Evolutionary conservation across 2,329 filamentous ascomycete species (phyloP).

Genomic region (Calonectria hawksworthii): DNA sequence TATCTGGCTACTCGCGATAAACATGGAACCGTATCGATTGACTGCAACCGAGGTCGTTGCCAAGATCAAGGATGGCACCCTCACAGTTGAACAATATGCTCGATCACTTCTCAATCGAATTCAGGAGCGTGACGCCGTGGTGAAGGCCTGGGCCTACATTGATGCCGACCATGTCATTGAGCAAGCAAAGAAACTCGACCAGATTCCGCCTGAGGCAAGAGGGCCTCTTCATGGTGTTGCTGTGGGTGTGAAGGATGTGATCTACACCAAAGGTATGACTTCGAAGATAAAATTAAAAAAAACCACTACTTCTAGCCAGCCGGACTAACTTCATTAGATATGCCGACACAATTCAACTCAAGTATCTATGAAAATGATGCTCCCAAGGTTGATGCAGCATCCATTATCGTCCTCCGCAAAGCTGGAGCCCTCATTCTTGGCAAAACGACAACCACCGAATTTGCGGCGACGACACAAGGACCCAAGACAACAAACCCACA

Average conservation of each 20-base stretch:
- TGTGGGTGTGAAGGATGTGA: slow-evolving; percentile 72
- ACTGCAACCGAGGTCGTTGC: slow-evolving; percentile 59
- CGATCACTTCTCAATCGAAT: slow-evolving; percentile 62
- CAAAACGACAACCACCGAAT: slow-evolving; percentile 69
- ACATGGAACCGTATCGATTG: slow-evolving; percentile 27
- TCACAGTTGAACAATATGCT: slow-evolving; percentile 66
- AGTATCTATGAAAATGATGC: slow-evolving; percentile 63
- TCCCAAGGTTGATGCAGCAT: slow-evolving; percentile 62
- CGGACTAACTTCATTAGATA: slow-evolving; percentile 51
- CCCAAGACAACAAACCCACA: slow-evolving; percentile 73
- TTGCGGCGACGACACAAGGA: slow-evolving; percentile 67
- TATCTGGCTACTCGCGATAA: not conserved
- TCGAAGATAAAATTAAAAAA: no score
- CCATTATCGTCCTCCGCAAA: slow-evolving; percentile 61
- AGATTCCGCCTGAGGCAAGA: slow-evolving; percentile 59
- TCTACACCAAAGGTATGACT: slow-evolving; percentile 65
- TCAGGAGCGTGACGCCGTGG: slow-evolving; percentile 55
- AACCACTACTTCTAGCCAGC: no score
- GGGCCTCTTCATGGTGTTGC: slow-evolving; percentile 70
- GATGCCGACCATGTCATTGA: slow-evolving; percentile 58
- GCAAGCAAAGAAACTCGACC: slow-evolving; percentile 64
- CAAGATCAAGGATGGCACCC: slow-evolving; percentile 53
- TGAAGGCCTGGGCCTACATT: slow-evolving; percentile 66
- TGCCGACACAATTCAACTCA: slow-evolving; percentile 69
- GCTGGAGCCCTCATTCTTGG: slow-evolving; percentile 66